A percentile compares a stretch with the other conserved stretches of the same genome.
These are phyloP conservation scores for Aureobasidium sp. DNA, from an alignment of 2,329 filamentous ascomycete species.

Conservation along the genomic window DNA sequence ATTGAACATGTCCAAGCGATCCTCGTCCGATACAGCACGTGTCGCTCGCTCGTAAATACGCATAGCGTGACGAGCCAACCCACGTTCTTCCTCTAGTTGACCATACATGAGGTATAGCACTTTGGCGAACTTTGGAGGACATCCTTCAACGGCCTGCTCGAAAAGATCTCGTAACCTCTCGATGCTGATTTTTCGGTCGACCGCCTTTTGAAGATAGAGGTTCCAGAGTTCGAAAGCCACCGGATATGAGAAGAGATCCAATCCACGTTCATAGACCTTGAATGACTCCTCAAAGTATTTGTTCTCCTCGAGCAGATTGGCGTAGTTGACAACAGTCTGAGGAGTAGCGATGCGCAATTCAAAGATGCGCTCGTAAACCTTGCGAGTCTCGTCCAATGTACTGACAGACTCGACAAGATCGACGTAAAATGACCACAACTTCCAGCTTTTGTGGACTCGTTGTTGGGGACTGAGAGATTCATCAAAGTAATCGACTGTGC, in stretches of 20 bases:
- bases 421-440: conserved; percentile 98
- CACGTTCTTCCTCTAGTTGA: conserved; percentile 89
- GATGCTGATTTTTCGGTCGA: conserved; percentile 91
- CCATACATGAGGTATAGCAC: conserved; percentile 97
- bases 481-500: conserved; percentile 99
- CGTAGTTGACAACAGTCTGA: conserved; percentile 97
- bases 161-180: conserved; percentile 91
- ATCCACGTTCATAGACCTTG: conserved; percentile 89
- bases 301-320: conserved; percentile 87
- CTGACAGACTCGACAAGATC: conserved; percentile 93
- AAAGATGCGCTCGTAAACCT: conserved; percentile 95
- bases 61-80: conserved; percentile 93
- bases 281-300: conserved; percentile 96
- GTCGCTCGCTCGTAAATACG: conserved; percentile 97
- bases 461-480: conserved; percentile 90
- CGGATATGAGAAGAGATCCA: conserved; percentile 97
- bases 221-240: conserved; percentile 99
- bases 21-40: conserved; percentile 86
- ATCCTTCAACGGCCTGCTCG: conserved; percentile 91
- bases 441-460: conserved; percentile 98
- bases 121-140: conserved; percentile 92
- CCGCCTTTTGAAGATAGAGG: conserved; percentile 91
- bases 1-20: conserved; percentile 95
- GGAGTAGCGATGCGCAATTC: conserved; percentile 96
- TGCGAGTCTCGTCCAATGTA: conserved; percentile 81